Evolutionary conservation across 768 basidiomycete genomes (phyloP).

Genomic region (Pleurotus sapidus): DNA sequence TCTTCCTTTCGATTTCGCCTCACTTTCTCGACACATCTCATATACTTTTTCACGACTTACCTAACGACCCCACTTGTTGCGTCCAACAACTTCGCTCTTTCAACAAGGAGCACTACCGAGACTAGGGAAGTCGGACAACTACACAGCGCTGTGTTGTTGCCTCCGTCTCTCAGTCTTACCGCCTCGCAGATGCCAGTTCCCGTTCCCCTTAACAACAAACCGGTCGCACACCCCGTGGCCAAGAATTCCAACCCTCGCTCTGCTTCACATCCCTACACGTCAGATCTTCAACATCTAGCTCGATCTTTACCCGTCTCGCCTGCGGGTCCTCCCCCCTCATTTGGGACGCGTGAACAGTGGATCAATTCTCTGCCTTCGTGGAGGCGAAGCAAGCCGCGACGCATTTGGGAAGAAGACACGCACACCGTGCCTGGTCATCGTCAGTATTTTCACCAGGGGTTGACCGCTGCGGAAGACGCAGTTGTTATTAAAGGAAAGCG

Average conservation of each 20-base stretch:
- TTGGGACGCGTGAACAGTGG: constrained; percentile 71
- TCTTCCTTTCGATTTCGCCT: constrained; percentile 12
- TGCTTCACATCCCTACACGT: constrained; percentile 38
- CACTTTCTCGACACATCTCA: constrained; percentile 1
- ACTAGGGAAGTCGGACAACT: constrained; percentile 38
- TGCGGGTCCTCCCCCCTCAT: constrained; percentile 59
- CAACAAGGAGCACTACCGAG: constrained; percentile 38
- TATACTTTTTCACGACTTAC: constrained; percentile 56
- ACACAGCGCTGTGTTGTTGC: constrained; percentile 41
- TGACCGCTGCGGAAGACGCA: constrained; percentile 75
- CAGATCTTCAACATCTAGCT: constrained; percentile 46
- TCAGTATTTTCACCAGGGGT: constrained; percentile 61
- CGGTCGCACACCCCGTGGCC: constrained; percentile 60
- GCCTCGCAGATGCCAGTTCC: constrained; percentile 83
- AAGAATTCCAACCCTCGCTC: constrained; percentile 44
- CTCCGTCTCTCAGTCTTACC: constrained; percentile 37
- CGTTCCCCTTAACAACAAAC: constrained; percentile 60
- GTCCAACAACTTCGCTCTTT: constrained; percentile 29
- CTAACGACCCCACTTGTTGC: constrained; percentile 59
- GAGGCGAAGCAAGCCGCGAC: constrained; percentile 65
- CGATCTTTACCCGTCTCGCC: constrained; percentile 59
- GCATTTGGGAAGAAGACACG: constrained; percentile 61
- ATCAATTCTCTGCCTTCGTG: constrained; percentile 67
- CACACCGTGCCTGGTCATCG: constrained; percentile 20
- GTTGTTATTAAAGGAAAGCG: constrained; percentile 80